phyloP scores from a whole-genome alignment of 306 rosid species.

The Medicago arabica region DNA sequence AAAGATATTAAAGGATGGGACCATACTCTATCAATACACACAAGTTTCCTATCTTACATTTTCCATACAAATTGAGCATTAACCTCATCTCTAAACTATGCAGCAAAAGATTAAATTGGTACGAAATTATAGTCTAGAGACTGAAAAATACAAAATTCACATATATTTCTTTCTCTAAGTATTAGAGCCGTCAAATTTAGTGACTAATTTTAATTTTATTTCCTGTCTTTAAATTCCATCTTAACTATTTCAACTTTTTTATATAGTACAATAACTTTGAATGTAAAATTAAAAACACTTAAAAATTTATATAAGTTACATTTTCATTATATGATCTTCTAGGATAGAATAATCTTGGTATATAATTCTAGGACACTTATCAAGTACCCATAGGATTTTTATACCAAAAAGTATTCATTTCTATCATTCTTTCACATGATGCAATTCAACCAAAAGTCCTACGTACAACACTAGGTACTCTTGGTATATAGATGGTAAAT shows the following conservation, averaged over 20 bases:
- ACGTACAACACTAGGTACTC: conserved; percentile 42
- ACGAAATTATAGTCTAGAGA: too few relatives aligned
- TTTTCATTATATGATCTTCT: conserved; percentile 27
- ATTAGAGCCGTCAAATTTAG: too few relatives aligned
- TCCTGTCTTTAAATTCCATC: too few relatives aligned
- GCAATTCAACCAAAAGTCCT: conserved; percentile 40
- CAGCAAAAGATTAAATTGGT: too few relatives aligned
- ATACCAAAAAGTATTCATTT: conserved; percentile 28
- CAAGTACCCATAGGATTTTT: conserved; percentile 34
- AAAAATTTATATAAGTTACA: conserved; percentile 10
- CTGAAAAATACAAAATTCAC: too few relatives aligned
- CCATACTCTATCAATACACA: conserved; percentile 41
- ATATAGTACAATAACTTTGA: too few relatives aligned
- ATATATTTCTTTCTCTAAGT: too few relatives aligned
- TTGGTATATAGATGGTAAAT: conserved; percentile 18
- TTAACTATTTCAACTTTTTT: too few relatives aligned
- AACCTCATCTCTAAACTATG: not conserved
- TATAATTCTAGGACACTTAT: conserved; percentile 9
- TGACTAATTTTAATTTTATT: too few relatives aligned
- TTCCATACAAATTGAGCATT: conserved; percentile 32
- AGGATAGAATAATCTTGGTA: conserved; percentile 39
- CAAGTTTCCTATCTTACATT: conserved; percentile 34
- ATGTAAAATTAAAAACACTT: not conserved
- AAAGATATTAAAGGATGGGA: conserved; percentile 46
- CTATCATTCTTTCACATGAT: conserved; percentile 34